Evolutionary conservation across 768 basidiomycete species (phyloP).

Genomic region (Russula lepida): DNA sequence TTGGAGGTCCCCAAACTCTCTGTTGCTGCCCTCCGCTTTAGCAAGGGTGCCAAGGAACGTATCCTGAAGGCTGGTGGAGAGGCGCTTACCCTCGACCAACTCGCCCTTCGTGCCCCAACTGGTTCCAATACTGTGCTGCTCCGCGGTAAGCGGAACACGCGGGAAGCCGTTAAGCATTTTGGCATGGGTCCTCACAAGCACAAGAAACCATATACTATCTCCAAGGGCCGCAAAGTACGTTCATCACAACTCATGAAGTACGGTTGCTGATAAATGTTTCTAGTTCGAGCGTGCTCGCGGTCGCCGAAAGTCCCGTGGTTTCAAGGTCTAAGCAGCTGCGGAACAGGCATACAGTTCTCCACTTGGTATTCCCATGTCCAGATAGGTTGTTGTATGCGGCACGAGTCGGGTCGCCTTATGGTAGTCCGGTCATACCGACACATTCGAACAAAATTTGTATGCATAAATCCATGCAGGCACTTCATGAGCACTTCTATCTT

Average conservation of each 20-base stretch:
- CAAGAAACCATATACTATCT: slow-evolving; percentile 94
- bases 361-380: slow-evolving; percentile 21
- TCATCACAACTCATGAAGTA: not conserved
- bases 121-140: slow-evolving; percentile 93
- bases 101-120: slow-evolving; percentile 88
- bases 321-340: slow-evolving; percentile 71
- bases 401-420: slow-evolving; percentile 23
- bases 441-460: slow-evolving; percentile 18
- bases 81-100: slow-evolving; percentile 90
- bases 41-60: slow-evolving; percentile 84
- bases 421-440: slow-evolving; percentile 1
- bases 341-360: slow-evolving; percentile 29
- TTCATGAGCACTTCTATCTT: not conserved
- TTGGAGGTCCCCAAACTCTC: slow-evolving; percentile 80
- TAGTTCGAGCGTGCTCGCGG: slow-evolving; percentile 97
- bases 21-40: slow-evolving; percentile 93
- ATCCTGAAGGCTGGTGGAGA: slow-evolving; percentile 96
- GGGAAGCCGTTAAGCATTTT: slow-evolving; percentile 97
- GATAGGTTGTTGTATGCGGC: slow-evolving; percentile 27
- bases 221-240: slow-evolving; percentile 90
- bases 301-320: slow-evolving; percentile 95
- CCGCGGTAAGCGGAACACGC: slow-evolving; percentile 84
- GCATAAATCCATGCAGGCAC: slow-evolving; percentile 5
- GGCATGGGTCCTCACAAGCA: slow-evolving; percentile 98
- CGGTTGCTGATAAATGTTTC: not conserved